phyloP scores from a whole-genome alignment of 2,329 filamentous ascomycete species.

The Botrytis pseudocinerea region DNA sequence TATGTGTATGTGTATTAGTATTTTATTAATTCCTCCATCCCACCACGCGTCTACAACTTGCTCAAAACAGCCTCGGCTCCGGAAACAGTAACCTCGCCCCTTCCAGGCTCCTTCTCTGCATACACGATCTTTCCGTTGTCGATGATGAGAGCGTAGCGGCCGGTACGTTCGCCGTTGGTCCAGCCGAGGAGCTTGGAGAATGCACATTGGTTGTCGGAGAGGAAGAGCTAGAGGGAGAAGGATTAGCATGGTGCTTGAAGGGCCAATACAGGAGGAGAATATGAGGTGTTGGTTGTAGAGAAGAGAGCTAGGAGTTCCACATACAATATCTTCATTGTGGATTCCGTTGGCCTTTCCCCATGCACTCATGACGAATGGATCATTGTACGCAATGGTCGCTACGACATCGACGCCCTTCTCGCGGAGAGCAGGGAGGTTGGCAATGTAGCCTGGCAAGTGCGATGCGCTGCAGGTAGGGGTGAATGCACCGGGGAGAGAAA shows the following conservation, averaged over 20 bases:
- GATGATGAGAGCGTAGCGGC: conserved; percentile 65
- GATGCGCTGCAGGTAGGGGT: conserved; percentile 67
- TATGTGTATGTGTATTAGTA: background rate
- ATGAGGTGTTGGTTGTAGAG: background rate
- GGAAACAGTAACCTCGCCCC: conserved; percentile 37
- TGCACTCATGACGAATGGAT: conserved; percentile 70
- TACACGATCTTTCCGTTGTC: conserved; percentile 69
- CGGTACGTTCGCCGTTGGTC: conserved; percentile 61
- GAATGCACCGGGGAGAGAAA: conserved; percentile 69
- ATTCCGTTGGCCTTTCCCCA: conserved; percentile 71
- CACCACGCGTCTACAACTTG: conserved; percentile 32
- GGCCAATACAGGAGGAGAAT: background rate
- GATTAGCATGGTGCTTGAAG: background rate
- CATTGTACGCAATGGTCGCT: conserved; percentile 67
- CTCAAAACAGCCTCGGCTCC: conserved; percentile 40
- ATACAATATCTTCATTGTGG: conserved; percentile 62
- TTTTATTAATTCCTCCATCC: background rate
- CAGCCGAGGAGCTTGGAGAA: conserved; percentile 68
- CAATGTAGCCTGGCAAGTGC: conserved; percentile 69
- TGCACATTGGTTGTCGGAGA: conserved; percentile 62
- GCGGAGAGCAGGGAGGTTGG: conserved; percentile 59
- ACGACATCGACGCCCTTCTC: conserved; percentile 68
- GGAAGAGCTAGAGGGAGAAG: conserved; percentile 55
- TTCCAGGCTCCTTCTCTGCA: conserved; percentile 59
- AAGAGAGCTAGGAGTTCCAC: conserved; percentile 28